Percentiles rank a stretch among this genome's conserved stretches.
These are phyloP conservation scores for Kwoniella dejecticola DNA, from an alignment of 768 basidiomycete species.

Conservation along the genomic window DNA sequence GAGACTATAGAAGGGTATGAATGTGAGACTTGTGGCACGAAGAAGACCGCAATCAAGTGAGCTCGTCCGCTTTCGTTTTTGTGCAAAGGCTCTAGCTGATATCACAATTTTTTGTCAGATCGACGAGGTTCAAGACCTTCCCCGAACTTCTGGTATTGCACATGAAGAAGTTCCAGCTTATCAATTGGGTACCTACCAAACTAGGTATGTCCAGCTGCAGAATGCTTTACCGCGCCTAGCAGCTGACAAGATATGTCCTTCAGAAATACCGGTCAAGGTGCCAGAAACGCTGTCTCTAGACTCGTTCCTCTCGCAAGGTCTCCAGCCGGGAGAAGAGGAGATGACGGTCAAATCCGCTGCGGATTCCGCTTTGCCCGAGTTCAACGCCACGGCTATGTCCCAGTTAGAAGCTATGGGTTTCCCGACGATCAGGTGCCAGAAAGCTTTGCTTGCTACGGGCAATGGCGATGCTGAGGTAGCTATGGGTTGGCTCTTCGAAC, in stretches of 20 bases:
- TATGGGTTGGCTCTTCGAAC: slow-evolving; percentile 93
- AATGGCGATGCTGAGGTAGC: slow-evolving; percentile 70
- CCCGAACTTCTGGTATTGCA: slow-evolving; percentile 86
- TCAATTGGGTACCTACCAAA: slow-evolving; percentile 96
- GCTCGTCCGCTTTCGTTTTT: slow-evolving; percentile 35
- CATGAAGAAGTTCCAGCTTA: slow-evolving; percentile 89
- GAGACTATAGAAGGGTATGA: slow-evolving; percentile 64
- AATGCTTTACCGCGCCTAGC: neutral
- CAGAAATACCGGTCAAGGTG: slow-evolving; percentile 82
- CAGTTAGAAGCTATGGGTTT: slow-evolving; percentile 91
- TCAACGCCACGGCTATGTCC: slow-evolving; percentile 72
- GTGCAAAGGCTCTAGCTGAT: slow-evolving; percentile 4
- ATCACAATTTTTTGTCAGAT: slow-evolving; percentile 58
- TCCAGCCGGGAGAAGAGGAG: slow-evolving; percentile 69
- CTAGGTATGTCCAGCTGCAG: slow-evolving; percentile 65
- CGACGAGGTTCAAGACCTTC: slow-evolving; percentile 76
- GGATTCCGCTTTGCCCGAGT: slow-evolving; percentile 62
- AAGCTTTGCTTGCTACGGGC: slow-evolving; percentile 85
- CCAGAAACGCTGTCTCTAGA: slow-evolving; percentile 70
- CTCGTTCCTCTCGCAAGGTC: slow-evolving; percentile 68
- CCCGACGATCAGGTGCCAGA: slow-evolving; percentile 78
- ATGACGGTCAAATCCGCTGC: slow-evolving; percentile 60
- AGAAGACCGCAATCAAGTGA: slow-evolving; percentile 73
- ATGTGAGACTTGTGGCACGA: slow-evolving; percentile 72
- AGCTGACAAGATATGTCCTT: slow-evolving; percentile 19